Evolutionary conservation across 768 basidiomycete genomes (phyloP), one percentile per base, ranked within the genome.

Genomic region (Flagelloscypha sp.): DNA sequence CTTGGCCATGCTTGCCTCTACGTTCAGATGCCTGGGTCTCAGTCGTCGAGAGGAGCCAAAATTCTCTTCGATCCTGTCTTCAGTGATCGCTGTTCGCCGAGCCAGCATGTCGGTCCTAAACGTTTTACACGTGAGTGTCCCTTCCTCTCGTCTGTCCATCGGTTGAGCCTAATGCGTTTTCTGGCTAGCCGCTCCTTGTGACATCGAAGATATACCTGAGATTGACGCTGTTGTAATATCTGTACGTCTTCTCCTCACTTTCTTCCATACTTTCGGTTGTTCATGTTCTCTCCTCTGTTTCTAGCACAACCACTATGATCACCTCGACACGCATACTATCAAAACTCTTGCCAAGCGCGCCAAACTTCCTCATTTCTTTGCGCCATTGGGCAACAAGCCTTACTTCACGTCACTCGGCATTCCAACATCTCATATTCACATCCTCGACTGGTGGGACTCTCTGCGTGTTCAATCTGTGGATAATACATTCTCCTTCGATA

Each of bases 1-100:
- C 56, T 75, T 0, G 72, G 72, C 7, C 73, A 75, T 50, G 73
- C 72, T 0, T 73, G 65, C 33, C 72, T 72, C 52, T 50, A 72
- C 4, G 53, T 74, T 10, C 70, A 76, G 50, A 53, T 74, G 29
- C 73, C 72, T 2, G 52, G 58, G 1, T 48, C 53, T 4, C 36
- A 42, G 7, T 48, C 45, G 2, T 27, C 23, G 12, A 53, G 58
- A 27, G 72, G 73, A 7, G 54, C 63, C 3, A 57, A 72, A 5
- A 59, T 76, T 19, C 52, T 76, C 2, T 72, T 72, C 42, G 73
- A 75, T 38, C 72, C 70, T 15, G 65, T 69, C 1, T 74, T 72
- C 48, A 70, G 68, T 36, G 59, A 70, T 34, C 58, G 72, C 3
- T 75, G 73, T 49, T 69, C 67, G 16, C 70, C 72, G 0, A 59